Conservation (phyloP, 2,329 filamentous ascomycete species). For the Verticillium albo-atrum region DNA sequence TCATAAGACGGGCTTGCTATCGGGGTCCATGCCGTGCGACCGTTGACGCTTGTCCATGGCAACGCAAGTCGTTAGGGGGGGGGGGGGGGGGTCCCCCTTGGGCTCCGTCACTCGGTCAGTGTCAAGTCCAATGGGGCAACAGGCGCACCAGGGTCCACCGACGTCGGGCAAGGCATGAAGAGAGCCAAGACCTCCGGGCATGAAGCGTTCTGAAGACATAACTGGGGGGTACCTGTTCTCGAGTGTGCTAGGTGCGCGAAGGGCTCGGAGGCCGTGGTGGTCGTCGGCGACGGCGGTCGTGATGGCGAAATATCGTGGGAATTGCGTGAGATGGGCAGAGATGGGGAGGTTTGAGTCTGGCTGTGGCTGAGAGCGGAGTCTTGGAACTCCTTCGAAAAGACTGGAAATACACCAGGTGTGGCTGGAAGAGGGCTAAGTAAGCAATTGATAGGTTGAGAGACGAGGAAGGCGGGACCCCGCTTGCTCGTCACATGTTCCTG, state of each 20-base stretch:
- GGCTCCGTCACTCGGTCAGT: too few relatives aligned
- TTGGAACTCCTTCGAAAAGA: not conserved
- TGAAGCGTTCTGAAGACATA: not conserved
- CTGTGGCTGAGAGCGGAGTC: not conserved
- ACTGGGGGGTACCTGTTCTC: not conserved
- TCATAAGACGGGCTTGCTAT: not conserved
- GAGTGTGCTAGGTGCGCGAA: not conserved
- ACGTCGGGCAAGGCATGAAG: not conserved
- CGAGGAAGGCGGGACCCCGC: not conserved
- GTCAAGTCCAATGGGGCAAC: not conserved
- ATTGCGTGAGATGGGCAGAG: not conserved
- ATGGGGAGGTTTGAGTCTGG: not conserved
- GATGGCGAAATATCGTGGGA: not conserved
- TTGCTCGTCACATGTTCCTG: not conserved
- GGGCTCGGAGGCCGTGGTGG: not conserved
- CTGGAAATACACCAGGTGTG: not conserved
- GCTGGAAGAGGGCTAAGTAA: not conserved
- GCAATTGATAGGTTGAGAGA: not conserved
- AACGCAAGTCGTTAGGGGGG: too few relatives aligned
- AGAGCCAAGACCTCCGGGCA: not conserved
- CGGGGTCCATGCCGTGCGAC: not conserved
- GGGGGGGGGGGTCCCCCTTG: not conserved
- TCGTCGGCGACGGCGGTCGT: not conserved
- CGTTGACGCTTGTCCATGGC: not conserved
- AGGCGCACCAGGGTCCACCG: not conserved